A percentile compares a stretch with the other conserved stretches of the same genome.
phyloP scores from a whole-genome alignment of 2,329 filamentous ascomycete genomes.

The Zymoseptoria pseudotritici region DNA sequence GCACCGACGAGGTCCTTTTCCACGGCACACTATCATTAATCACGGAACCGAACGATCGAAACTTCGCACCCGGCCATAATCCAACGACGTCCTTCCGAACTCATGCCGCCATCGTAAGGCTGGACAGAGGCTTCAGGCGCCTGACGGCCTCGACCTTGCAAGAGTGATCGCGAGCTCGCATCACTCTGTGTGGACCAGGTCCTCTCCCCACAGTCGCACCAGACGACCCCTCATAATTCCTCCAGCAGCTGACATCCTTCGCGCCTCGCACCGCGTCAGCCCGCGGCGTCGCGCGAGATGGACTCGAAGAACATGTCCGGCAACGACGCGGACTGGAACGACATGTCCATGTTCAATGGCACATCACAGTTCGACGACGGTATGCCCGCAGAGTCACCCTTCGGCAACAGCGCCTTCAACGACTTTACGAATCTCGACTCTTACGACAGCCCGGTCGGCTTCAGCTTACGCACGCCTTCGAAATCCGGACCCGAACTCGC shows the following conservation, averaged over 20 bases:
- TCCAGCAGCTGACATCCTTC: background rate
- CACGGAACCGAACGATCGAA: background rate
- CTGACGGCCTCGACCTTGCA: background rate
- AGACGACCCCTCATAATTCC: background rate
- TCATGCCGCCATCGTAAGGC: background rate
- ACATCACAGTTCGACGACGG: conserved; percentile 18
- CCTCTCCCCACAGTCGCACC: background rate
- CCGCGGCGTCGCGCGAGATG: conserved; percentile 3
- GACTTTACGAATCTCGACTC: conserved; percentile 25
- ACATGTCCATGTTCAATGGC: conserved; percentile 16
- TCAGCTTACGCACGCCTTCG: conserved; percentile 22
- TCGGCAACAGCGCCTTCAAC: conserved; percentile 18
- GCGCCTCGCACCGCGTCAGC: background rate
- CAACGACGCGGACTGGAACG: conserved; percentile 15
- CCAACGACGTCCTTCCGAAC: background rate
- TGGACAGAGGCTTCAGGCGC: background rate
- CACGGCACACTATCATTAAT: background rate
- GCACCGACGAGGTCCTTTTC: background rate
- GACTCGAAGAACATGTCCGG: conserved; percentile 9
- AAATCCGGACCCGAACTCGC: conserved; percentile 21
- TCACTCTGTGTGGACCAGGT: background rate
- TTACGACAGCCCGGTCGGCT: conserved; percentile 18
- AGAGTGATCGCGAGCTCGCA: background rate
- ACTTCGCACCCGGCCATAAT: background rate
- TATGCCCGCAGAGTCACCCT: conserved; percentile 20